Evolutionary conservation across 2,329 filamentous ascomycete genomes (phyloP), one percentile per base, ranked within the genome.

Genomic region (Botrytis pseudocinerea): DNA sequence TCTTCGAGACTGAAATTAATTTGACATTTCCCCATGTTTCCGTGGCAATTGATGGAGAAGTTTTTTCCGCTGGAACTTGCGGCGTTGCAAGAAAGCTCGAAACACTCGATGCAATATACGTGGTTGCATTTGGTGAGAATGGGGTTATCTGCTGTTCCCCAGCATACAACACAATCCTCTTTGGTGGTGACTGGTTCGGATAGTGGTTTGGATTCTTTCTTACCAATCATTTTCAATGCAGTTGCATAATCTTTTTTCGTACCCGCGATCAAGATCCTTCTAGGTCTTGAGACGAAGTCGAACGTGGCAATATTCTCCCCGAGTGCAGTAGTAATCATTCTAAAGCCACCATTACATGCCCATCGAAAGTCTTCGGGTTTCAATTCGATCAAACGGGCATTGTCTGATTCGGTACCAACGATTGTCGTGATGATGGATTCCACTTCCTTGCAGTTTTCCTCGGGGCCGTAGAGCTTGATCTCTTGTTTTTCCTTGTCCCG

Each of bases 81-180:
- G 20, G 78, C 75, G 6, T 69, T 71, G 66, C 82, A 82, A 14
- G 82, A 75, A 54, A 78, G 77, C 65, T 80, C 77, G 64, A 86
- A 85, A 74, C 85, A 86, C 25, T 80, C 79, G 0, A 75, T 74
- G 76, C 84, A 86, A 74, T 85, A 86, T 22, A 79, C 51, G 73
- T 72, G 66, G 28, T 69, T 69, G 48, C 48, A 69, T 16, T 42
- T 69, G 46, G 66, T 69, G 6, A 59, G 20, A 6, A 69, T 25
- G 8, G 66, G 66, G 14, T 60, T 59, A 12, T 69, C 66, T 16
- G 66, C 48, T 22, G 16, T 18, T 14, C 18, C 54, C 66, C 66
- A 69, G 66, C 48, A 69, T 18, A 69, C 66, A 59, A n/a, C 66
- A 20, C 48, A 60, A 35, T 42, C 35, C 35, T 42, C 48, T 9